phyloP scores from a whole-genome alignment of 805 yeast species.

The Kuraishia floccosa region DNA sequence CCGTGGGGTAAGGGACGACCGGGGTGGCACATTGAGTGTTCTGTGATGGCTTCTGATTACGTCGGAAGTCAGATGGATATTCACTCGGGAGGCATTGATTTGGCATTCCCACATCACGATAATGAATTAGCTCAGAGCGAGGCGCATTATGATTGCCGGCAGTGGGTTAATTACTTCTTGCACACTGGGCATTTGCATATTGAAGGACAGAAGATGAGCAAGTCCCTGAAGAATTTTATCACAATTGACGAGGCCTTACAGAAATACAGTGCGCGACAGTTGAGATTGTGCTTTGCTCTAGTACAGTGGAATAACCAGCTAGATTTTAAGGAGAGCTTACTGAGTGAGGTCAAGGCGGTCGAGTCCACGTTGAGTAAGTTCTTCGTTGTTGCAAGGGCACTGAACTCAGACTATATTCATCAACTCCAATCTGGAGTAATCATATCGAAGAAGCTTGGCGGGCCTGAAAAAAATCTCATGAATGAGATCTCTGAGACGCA shows the following conservation, averaged over 20 bases:
- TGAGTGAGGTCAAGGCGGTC: conserved; percentile 63
- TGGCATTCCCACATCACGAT: conserved; percentile 98
- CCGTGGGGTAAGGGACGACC: conserved; percentile 98
- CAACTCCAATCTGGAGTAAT: conserved; percentile 32
- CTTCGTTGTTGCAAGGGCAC: conserved; percentile 80
- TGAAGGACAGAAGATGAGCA: conserved; percentile 98
- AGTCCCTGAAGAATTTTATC: conserved; percentile 88
- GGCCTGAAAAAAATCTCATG: conserved; percentile 43
- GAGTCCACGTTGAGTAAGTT: conserved; percentile 74
- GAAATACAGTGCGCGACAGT: conserved; percentile 64
- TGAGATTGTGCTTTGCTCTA: conserved; percentile 83
- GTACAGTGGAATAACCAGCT: conserved; percentile 89
- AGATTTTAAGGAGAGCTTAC: conserved; percentile 79
- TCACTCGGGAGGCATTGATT: conserved; percentile 94
- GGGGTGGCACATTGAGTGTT: conserved; percentile 99
- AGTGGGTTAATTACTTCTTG: conserved; percentile 95
- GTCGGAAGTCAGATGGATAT: conserved; percentile 81
- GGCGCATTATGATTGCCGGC: conserved; percentile 78
- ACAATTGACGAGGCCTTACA: conserved; percentile 84
- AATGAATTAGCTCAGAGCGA: conserved; percentile 96
- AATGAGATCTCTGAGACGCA: conserved; percentile 39
- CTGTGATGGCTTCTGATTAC: conserved; percentile 93
- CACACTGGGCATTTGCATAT: conserved; percentile 98
- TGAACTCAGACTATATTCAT: conserved; percentile 53
- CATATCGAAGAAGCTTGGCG: conserved; percentile 51